Conservation (phyloP, 2,329 filamentous ascomycete genomes). For the Pleurostoma richardsiae region DNA sequence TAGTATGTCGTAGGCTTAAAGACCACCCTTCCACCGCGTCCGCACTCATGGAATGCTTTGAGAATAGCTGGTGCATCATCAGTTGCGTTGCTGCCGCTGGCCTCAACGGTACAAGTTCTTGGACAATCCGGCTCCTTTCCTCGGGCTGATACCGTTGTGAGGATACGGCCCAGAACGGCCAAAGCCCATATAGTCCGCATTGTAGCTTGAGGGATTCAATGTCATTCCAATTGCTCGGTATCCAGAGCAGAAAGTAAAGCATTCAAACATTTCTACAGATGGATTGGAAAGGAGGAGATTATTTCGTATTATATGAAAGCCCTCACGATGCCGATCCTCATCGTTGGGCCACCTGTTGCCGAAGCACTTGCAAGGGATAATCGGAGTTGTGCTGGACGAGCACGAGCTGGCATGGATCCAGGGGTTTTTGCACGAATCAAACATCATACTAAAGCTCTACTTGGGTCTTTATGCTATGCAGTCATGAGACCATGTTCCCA, state of each 20-base stretch:
- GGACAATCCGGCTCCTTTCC: not conserved
- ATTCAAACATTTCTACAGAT: not conserved
- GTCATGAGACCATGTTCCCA: not conserved
- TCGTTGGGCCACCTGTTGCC: not conserved
- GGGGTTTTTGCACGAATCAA: not conserved
- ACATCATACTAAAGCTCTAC: not conserved
- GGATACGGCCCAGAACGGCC: not conserved
- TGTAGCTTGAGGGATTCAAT: not conserved
- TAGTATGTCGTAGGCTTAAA: conserved; percentile 38
- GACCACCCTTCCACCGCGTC: conserved; percentile 28
- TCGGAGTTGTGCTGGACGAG: not conserved
- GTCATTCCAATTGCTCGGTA: not conserved
- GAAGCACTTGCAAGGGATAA: not conserved
- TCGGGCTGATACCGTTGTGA: not conserved
- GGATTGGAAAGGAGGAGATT: not conserved
- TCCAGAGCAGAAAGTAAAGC: not conserved
- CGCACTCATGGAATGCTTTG: conserved; percentile 32
- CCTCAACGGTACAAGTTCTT: not conserved
- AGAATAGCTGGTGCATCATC: conserved; percentile 36
- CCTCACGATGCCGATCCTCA: not conserved
- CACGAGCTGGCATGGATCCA: not conserved
- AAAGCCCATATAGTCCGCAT: not conserved
- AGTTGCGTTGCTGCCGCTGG: conserved; percentile 8
- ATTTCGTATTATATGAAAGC: not conserved
- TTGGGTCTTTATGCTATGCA: not conserved